Base-by-base conservation (phyloP, 805 yeast species). In the Candida gorgasii region DNA sequence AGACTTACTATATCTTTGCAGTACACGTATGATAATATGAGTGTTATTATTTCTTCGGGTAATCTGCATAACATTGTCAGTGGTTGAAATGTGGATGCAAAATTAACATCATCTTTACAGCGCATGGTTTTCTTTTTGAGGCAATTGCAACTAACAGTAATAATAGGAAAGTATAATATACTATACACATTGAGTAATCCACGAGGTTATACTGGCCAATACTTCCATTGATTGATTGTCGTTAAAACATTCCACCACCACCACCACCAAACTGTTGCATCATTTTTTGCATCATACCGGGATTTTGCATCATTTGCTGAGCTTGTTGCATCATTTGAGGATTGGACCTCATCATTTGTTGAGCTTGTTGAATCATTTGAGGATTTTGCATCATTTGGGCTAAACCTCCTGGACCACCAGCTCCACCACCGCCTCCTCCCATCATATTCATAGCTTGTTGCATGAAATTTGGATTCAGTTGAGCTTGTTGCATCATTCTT, bases 271-370 rank as follows among this genome's bases (percentile, higher is more conserved):
- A 78, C 78, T 82, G 84, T 45, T 72, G 72, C 81, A 80, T 80
- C 79, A 84, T 75, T 44, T 60, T 63, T 54, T 81, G 80, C 89
- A 84, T 83, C 79, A 84, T 72, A 9, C 83, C 79, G 23, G 92
- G 90, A 53, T 67, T 62, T 47, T 65, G 68, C 75, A 70, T 69
- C 73, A 69, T 67, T 37, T 57, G 59, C 39, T 57, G 62, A 1
- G 72, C 73, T 52, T 67, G 53, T 19, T 44, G 47, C 73, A 69
- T 68, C 69, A 70, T 60, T 35, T 52, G 57, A 6, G 75, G 75
- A 54, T 70, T 69, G 47, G 50, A 65, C 52, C 65, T 58, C 75
- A 70, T 69, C 74, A 69, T 68, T 50, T 64, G 70, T 46, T 69
- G 75, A 6, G 74, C 76, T 50, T 70, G 76, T 50, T 69, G 74